Percentiles rank a stretch among this genome's conserved stretches.
Evolutionary conservation across 805 yeast genomes (phyloP).

Genomic region (Zygoascus tannicola): DNA sequence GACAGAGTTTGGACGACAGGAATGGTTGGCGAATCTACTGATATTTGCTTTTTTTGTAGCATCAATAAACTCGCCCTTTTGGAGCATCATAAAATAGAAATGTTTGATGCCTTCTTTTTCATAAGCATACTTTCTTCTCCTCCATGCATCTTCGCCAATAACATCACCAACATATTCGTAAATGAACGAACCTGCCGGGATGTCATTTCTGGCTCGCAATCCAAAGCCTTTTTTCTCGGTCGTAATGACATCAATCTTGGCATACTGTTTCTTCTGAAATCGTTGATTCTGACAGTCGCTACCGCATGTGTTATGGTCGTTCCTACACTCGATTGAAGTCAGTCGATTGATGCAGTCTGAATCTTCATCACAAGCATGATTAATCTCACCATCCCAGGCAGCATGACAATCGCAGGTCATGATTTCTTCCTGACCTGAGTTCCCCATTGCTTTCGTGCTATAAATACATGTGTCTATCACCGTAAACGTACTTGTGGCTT

Average conservation of each 20-base stretch:
- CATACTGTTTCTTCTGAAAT: constrained; percentile 68
- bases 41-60: constrained; percentile 85
- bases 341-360: constrained; percentile 87
- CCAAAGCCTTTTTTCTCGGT: constrained; percentile 89
- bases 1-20: constrained; percentile 89
- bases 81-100: constrained; percentile 93
- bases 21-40: constrained; percentile 90
- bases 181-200: constrained; percentile 60
- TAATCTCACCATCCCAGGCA: constrained; percentile 27
- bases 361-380: constrained; percentile 74
- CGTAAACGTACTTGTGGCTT: constrained; percentile 54
- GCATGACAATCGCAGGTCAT: constrained; percentile 89
- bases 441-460: constrained; percentile 51
- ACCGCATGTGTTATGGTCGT: constrained; percentile 63
- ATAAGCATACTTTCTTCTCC: constrained; percentile 64
- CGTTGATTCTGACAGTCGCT: constrained; percentile 75
- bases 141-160: constrained; percentile 68
- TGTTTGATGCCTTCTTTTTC: constrained; percentile 63
- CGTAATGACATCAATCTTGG: constrained; percentile 67
- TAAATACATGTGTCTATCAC: constrained; percentile 54
- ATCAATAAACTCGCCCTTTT: constrained; percentile 86
- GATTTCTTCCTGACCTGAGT: constrained; percentile 64
- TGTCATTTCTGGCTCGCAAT: constrained; percentile 54
- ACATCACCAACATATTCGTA: constrained; percentile 95
- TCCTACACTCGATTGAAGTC: constrained; percentile 85